Base-by-base conservation (phyloP, 1,139 yeast genomes). In the Yamadazyma atlantica region DNA sequence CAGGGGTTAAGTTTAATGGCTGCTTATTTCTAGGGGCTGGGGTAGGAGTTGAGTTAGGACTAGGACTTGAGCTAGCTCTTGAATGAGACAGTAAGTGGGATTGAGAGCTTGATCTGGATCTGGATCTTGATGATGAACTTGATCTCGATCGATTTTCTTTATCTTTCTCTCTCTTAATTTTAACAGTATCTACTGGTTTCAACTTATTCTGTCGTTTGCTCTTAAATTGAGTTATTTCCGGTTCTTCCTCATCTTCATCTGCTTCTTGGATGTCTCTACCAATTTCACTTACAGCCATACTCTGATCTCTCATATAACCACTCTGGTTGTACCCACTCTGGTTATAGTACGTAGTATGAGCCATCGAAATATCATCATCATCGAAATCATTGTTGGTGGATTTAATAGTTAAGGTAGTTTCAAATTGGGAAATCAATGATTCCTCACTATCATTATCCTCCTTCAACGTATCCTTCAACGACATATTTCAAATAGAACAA, bases 381-480 rank as follows among this genome's bases (percentile, higher is more conserved):
- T 48, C 51, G 26, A 55, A 55, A n/a, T 68, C 74, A 36, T 65
- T 60, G 25, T 69, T 55, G 9, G 72, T 57, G n/a, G 75, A 73
- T 38, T 62, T 50, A 40, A 71, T 68, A 19, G 71, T 67, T 36
- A 71, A 60, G 1, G 76, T 71, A 4, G 77, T 71, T 50, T 71
- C 77, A 46, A 71, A 71, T 47, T 69, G 75, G 7, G 75, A 64
- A 41, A 71, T 67, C 48, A 71, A 61, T 31, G 76, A 69, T 43
- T 68, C 73, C 46, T 70, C 75, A 41, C 69, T 66, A 46, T 69
- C 73, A 42, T 29, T 19, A 24, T 66, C 62, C 30, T 53, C 54
- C 29, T 42, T 40, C 21, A 37, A 31, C 8, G 35, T 34, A n/a
- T 42, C 42, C 26, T 42, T 38, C 27, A 36, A 30, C 9, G 48